phyloP scores from a whole-genome alignment of 108 stramenopile species.

The Skeletonema grethae region DNA sequence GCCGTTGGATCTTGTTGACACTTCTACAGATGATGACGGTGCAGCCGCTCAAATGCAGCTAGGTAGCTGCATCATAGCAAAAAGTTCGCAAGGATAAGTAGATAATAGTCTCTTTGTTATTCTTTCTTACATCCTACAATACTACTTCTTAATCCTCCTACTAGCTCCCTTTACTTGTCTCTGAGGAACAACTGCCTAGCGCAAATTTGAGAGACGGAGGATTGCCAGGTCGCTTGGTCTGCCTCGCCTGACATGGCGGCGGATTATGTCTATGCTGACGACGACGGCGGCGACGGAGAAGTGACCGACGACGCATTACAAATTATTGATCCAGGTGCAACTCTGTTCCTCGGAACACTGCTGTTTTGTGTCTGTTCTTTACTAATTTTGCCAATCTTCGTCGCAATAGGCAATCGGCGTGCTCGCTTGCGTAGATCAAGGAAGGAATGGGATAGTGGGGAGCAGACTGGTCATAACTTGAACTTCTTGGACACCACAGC shows the following conservation, averaged over 20 bases:
- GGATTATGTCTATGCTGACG: neutral
- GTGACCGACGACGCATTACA: slow-evolving; percentile 13
- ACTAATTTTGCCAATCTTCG: slow-evolving; percentile 9
- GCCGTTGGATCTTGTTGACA: too few relatives aligned
- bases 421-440: slow-evolving; percentile 8
- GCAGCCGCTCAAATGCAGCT: too few relatives aligned
- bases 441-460: neutral
- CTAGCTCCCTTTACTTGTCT: too few relatives aligned
- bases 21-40: too few relatives aligned
- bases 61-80: too few relatives aligned
- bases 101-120: too few relatives aligned
- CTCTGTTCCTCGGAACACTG: slow-evolving; percentile 10
- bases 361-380: slow-evolving; percentile 9
- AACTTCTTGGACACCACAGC: neutral
- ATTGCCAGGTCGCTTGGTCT: neutral
- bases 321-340: slow-evolving; percentile 21
- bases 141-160: too few relatives aligned
- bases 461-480: neutral
- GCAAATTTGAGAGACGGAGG: neutral
- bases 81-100: too few relatives aligned
- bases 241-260: neutral
- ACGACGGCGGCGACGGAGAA: neutral
- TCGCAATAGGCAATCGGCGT: slow-evolving; percentile 15
- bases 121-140: too few relatives aligned
- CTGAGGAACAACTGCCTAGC: too few relatives aligned